These are phyloP conservation scores for Asterophora lycoperdoides DNA, from an alignment of 768 basidiomycete species.

Conservation along the genomic window DNA sequence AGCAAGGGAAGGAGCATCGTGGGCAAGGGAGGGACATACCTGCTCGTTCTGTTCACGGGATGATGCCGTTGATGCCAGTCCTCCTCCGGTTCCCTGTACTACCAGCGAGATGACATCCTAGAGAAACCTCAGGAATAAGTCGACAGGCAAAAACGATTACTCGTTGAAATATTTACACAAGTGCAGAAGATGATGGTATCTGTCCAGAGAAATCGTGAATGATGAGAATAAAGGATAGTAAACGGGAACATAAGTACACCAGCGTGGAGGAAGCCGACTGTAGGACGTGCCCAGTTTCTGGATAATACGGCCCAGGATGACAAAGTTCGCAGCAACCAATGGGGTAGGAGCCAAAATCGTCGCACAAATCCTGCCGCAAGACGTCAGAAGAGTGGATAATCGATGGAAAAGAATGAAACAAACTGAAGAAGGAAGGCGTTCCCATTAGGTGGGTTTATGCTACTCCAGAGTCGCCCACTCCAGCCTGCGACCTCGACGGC, in stretches of 20 bases:
- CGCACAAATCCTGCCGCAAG: constrained; percentile 29
- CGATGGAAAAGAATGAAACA: too few species aligned
- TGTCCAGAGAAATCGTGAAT: constrained; percentile 6
- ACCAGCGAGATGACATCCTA: constrained; percentile 55
- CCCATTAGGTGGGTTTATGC: constrained; percentile 7
- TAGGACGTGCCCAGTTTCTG: constrained; percentile 38
- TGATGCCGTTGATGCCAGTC: constrained; percentile 37
- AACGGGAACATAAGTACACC: constrained; percentile 25
- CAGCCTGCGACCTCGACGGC: constrained; percentile 52
- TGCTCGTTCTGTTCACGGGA: constrained; percentile 6
- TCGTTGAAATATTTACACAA: constrained; percentile 9
- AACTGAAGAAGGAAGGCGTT: too few species aligned
- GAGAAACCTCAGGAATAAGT: neutral
- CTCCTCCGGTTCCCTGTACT: constrained; percentile 63
- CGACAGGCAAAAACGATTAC: neutral
- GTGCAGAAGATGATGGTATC: constrained; percentile 36
- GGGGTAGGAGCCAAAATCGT: constrained; percentile 54
- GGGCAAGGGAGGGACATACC: neutral
- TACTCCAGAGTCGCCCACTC: constrained; percentile 52
- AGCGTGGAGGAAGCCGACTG: constrained; percentile 42
- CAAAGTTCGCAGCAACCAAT: constrained; percentile 51
- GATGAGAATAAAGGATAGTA: neutral
- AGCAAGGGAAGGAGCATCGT: neutral
- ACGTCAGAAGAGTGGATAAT: neutral
- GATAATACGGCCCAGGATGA: constrained; percentile 47